Percentiles rank a stretch among this genome's conserved stretches.
These are phyloP conservation scores for Whalleya microplaca DNA, from an alignment of 2,329 filamentous ascomycete genomes.

Conservation along the genomic window DNA sequence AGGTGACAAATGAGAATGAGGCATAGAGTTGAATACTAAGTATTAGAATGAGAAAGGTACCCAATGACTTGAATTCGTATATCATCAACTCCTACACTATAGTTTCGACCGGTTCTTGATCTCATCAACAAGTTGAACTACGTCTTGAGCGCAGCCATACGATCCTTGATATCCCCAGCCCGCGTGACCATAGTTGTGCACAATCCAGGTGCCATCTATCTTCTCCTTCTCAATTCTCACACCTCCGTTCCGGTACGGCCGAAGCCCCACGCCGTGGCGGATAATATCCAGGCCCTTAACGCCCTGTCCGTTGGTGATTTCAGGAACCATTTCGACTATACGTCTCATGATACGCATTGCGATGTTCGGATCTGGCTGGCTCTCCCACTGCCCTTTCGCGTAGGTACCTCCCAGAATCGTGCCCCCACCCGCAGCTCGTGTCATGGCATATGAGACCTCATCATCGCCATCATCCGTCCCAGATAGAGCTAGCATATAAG, in stretches of 20 bases:
- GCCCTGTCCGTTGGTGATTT: conserved; percentile 66
- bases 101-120: conserved; percentile 45
- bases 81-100: conserved; percentile 1
- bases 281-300: conserved; percentile 76
- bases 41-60: too few relatives aligned
- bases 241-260: conserved; percentile 74
- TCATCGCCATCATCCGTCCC: conserved; percentile 74
- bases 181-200: conserved; percentile 81
- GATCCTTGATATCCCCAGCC: conserved; percentile 75
- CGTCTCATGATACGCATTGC: conserved; percentile 84
- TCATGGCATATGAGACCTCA: conserved; percentile 83
- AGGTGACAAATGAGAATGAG: too few relatives aligned
- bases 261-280: conserved; percentile 79
- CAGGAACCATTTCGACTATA: conserved; percentile 66
- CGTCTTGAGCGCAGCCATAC: conserved; percentile 72
- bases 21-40: too few relatives aligned
- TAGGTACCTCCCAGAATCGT: conserved; percentile 88
- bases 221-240: conserved; percentile 75
- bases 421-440: conserved; percentile 76
- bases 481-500: conserved; percentile 70
- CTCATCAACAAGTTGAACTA: conserved; percentile 68
- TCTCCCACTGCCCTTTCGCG: conserved; percentile 78
- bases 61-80: neutral
- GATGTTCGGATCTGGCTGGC: conserved; percentile 76
- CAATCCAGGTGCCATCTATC: conserved; percentile 66